Conservation (phyloP, 768 basidiomycete species). For the Pulveroboletus sp. region DNA sequence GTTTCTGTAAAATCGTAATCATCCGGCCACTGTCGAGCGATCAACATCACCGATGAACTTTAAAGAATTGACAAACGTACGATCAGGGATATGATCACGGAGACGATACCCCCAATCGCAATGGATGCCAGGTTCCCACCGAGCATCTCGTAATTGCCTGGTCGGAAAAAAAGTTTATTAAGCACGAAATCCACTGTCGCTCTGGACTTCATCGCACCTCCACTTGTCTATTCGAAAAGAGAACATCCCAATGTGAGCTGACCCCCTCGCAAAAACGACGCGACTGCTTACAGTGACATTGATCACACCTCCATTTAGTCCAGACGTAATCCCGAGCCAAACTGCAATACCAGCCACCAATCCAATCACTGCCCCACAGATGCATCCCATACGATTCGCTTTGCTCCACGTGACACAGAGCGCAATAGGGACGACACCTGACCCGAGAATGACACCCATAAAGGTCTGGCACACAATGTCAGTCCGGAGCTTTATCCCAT, state of each 20-base stretch:
- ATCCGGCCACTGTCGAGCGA: conserved; percentile 60
- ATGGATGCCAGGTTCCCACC: conserved; percentile 89
- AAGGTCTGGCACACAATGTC: conserved; percentile 53
- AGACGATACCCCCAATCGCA: conserved; percentile 74
- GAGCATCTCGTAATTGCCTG: conserved; percentile 68
- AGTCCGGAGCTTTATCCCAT: neutral
- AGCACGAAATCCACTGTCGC: neutral
- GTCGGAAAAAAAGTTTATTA: neutral
- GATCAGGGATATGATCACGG: conserved; percentile 60
- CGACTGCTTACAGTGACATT: conserved; percentile 56
- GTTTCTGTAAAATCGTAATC: conserved; percentile 80
- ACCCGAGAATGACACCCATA: conserved; percentile 86
- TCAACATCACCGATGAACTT: neutral
- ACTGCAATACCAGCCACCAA: conserved; percentile 69
- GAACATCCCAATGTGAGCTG: neutral
- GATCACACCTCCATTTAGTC: conserved; percentile 66
- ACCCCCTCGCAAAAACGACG: neutral
- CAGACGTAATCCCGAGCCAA: conserved; percentile 82
- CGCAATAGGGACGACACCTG: conserved; percentile 85
- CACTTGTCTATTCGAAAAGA: conserved; percentile 42
- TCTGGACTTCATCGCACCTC: conserved; percentile 42
- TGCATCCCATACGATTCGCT: conserved; percentile 84
- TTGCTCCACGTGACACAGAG: conserved; percentile 81
- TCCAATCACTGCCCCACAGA: conserved; percentile 69
- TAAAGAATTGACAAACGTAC: conserved; percentile 36